These are phyloP conservation scores for Hypomyces rosellus DNA, from an alignment of 2,329 filamentous ascomycete species.

Conservation along the genomic window DNA sequence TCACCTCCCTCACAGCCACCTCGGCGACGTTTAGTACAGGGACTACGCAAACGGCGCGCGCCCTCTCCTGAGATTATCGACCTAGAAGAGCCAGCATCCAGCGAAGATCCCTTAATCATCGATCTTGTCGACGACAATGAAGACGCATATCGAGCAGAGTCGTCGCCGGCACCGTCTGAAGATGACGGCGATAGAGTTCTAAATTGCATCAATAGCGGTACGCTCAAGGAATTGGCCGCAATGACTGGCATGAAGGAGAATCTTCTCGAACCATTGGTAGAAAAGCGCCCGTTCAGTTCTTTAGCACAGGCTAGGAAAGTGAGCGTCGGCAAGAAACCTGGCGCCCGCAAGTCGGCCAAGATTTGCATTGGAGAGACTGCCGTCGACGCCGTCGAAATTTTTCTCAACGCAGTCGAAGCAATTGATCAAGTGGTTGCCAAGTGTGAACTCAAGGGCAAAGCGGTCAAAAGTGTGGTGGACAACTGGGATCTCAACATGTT, in stretches of 20 bases:
- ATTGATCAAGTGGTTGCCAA: conserved; percentile 75
- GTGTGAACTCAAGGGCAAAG: conserved; percentile 66
- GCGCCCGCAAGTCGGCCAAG: conserved; percentile 39
- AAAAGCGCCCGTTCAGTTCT: conserved; percentile 65
- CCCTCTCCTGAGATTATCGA: conserved; percentile 18
- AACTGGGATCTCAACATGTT: conserved; percentile 44
- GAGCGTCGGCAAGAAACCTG: conserved; percentile 43
- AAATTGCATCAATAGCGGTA: conserved; percentile 76
- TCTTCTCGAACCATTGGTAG: conserved; percentile 62
- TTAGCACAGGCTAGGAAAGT: conserved; percentile 63
- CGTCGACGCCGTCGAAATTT: conserved; percentile 54
- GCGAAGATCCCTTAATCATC: conserved; percentile 29
- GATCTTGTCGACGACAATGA: conserved; percentile 35
- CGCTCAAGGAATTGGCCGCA: conserved; percentile 69
- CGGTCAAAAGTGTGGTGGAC: conserved; percentile 40
- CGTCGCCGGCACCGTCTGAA: conserved; percentile 21
- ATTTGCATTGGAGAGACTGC: conserved; percentile 47
- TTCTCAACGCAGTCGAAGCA: conserved; percentile 72
- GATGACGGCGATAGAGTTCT: conserved; percentile 50
- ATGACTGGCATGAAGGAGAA: conserved; percentile 70
- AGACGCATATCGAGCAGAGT: conserved; percentile 34
- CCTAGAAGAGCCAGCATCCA: conserved; percentile 21
- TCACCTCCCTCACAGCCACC: conserved; percentile 22
- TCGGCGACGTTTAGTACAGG: conserved; percentile 32
- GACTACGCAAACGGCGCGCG: conserved; percentile 22